phyloP scores from a whole-genome alignment of 2,329 filamentous ascomycete genomes.

The Parafenestella ontariensis region DNA sequence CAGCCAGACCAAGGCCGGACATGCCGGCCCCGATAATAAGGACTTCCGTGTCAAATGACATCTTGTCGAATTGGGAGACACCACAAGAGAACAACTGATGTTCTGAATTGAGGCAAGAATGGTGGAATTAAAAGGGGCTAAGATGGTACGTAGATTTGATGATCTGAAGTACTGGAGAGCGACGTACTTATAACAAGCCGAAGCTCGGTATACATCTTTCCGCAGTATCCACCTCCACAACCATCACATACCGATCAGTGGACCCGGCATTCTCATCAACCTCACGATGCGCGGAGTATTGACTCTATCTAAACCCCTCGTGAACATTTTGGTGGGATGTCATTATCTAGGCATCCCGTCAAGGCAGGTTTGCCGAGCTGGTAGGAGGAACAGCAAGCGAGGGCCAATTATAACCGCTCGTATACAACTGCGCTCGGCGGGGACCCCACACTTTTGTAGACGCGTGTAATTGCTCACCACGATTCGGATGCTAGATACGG shows the following conservation, averaged over 20 bases:
- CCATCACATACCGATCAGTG: not conserved
- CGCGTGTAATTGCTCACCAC: conserved; percentile 24
- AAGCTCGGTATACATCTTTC: not conserved
- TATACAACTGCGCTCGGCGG: conserved; percentile 6
- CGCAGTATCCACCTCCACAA: not conserved
- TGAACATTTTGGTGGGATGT: conserved; percentile 2
- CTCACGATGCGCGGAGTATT: conserved; percentile 9
- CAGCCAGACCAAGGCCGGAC: conserved; percentile 56
- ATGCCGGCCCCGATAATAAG: conserved; percentile 61
- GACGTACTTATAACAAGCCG: conserved; percentile 10
- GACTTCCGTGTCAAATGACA: conserved; percentile 54
- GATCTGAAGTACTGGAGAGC: not conserved
- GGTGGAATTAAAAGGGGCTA: not conserved
- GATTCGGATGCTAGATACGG: conserved; percentile 12
- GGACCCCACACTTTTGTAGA: conserved; percentile 18
- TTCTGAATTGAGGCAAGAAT: not conserved
- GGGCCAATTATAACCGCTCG: conserved; percentile 13
- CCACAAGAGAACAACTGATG: not conserved
- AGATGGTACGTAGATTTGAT: not conserved
- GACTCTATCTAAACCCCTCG: not conserved
- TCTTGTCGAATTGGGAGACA: conserved; percentile 1
- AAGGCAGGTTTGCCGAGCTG: conserved; percentile 28
- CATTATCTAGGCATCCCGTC: not conserved
- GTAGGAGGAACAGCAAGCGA: conserved; percentile 7
- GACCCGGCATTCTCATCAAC: not conserved